Evolutionary conservation across 2,329 filamentous ascomycete genomes (phyloP), one percentile per base, ranked within the genome.

Genomic region (Neoascochyta sp.): DNA sequence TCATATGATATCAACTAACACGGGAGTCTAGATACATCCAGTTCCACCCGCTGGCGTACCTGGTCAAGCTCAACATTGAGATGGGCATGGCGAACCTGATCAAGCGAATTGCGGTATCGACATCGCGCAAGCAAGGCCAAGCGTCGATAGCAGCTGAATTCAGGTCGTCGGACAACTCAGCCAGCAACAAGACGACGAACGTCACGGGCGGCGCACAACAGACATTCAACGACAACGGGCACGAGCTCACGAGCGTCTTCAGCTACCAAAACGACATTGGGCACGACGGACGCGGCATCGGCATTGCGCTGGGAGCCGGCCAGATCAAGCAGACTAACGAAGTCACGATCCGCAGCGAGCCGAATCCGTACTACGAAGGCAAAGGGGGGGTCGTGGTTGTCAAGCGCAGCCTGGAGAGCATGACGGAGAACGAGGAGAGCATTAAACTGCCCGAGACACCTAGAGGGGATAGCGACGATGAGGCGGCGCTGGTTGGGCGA

Each of bases 31-130:
- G 59, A 14, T 74, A 71, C 48, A 61, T 71, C 16, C 68, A 72
- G 45, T 68, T 71, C 42, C 68, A 72, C 33, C 71, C 71, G 0
- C 55, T 74, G 4, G 70, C 64, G 5, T 73, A 70, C 45, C 53
- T 70, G 13, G 54, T 69, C 37, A 74, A 74, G 40, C 57, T 74
- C 14, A 63, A 71, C 42, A 72, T 75, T 47, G 70, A 73, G 44
- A 69, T 74, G 63, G 67, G 65, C 29, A 69, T 74, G 65, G 69
- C 71, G 36, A 66, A 70, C 31, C 62, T 75, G 12, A 69, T 73
- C 36, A 64, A 60, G 29, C 54, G 54, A 30, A 61, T 61, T 35
- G 57, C 57, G 13, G 37, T 61, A 24, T 57, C 54, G 22, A 44
- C 50, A 1, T 54, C 53, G 3, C 47, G 52, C 23, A 50, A 47